These are phyloP conservation scores for Phyllosticta citrichinensis DNA, from an alignment of 2,329 filamentous ascomycete genomes.

Conservation along the genomic window DNA sequence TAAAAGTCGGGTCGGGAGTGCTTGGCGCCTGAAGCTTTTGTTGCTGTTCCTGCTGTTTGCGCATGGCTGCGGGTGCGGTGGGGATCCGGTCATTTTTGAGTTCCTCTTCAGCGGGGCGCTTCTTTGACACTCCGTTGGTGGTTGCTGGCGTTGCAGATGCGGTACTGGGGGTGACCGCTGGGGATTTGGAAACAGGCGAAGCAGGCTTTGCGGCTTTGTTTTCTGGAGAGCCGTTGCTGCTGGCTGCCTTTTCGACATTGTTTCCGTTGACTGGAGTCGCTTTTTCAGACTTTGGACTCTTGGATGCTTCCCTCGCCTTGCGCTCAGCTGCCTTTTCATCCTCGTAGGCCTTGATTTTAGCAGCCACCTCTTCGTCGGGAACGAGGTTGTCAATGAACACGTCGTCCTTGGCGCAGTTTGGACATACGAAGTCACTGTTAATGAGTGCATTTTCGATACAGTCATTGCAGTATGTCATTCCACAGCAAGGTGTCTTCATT, in stretches of 20 bases:
- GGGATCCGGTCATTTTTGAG: constrained; percentile 35
- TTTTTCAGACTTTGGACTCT: constrained; percentile 30
- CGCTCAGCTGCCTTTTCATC: constrained; percentile 40
- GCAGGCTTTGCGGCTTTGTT: constrained; percentile 5
- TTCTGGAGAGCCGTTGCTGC: constrained; percentile 1
- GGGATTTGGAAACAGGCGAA: constrained; percentile 1
- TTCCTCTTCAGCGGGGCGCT: constrained; percentile 70
- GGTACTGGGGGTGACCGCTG: constrained; percentile 7
- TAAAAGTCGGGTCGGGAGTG: constrained; percentile 30
- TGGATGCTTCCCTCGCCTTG: constrained; percentile 30
- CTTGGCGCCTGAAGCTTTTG: constrained; percentile 18
- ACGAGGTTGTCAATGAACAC: constrained; percentile 88
- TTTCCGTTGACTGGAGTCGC: constrained; percentile 17
- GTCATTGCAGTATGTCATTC: constrained; percentile 97
- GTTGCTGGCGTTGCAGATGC: constrained; percentile 11
- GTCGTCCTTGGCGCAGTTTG: constrained; percentile 79
- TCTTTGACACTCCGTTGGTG: constrained; percentile 46
- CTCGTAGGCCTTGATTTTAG: constrained; percentile 69
- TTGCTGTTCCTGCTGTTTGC: constrained; percentile 23
- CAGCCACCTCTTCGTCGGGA: constrained; percentile 65
- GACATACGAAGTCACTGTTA: constrained; percentile 95
- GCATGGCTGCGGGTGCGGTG: constrained; percentile 37
- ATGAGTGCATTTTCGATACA: constrained; percentile 99
- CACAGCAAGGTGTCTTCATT: constrained; percentile 98
- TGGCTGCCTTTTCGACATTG: not conserved